These are phyloP conservation scores for Ailanthus altissimus DNA, from an alignment of 345 rosid species.

Conservation along the genomic window DNA sequence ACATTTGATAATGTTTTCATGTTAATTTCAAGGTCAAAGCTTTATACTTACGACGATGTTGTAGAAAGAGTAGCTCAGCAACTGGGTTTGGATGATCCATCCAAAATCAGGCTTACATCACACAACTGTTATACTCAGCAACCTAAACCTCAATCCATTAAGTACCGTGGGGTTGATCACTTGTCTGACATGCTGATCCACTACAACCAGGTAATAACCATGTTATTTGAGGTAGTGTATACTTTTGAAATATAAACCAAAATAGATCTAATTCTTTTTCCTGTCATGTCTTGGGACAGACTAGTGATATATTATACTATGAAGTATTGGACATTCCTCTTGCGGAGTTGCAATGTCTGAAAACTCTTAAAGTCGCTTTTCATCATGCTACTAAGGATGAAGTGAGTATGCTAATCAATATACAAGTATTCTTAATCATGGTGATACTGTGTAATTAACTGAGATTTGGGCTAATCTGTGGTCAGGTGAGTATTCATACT, in stretches of 20 bases:
- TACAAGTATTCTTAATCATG: slow-evolving; percentile 1
- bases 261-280: slow-evolving; percentile 20
- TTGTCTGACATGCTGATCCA: slow-evolving; percentile 88
- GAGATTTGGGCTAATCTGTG: slow-evolving; percentile 23
- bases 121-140: slow-evolving; percentile 78
- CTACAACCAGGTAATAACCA: slow-evolving; percentile 72
- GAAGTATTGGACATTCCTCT: slow-evolving; percentile 97
- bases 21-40: slow-evolving; percentile 69
- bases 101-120: slow-evolving; percentile 71
- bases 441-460: slow-evolving; percentile 17
- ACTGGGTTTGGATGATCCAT: slow-evolving; percentile 68
- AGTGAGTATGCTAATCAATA: slow-evolving; percentile 43
- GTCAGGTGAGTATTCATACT: slow-evolving; percentile 82
- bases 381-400: slow-evolving; percentile 81
- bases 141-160: slow-evolving; percentile 79
- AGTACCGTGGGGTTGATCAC: slow-evolving; percentile 69
- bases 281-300: slow-evolving; percentile 44
- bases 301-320: slow-evolving; percentile 86
- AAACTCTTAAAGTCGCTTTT: slow-evolving; percentile 84
- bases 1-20: slow-evolving; percentile 4
- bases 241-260: neutral
- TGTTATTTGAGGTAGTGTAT: neutral
- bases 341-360: slow-evolving; percentile 89
- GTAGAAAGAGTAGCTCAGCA: slow-evolving; percentile 70
- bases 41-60: slow-evolving; percentile 88